Evolutionary conservation across 441 rosid species (phyloP), one percentile per base, ranked within the genome.

Genomic region (Euphorbia schlechtendalii): DNA sequence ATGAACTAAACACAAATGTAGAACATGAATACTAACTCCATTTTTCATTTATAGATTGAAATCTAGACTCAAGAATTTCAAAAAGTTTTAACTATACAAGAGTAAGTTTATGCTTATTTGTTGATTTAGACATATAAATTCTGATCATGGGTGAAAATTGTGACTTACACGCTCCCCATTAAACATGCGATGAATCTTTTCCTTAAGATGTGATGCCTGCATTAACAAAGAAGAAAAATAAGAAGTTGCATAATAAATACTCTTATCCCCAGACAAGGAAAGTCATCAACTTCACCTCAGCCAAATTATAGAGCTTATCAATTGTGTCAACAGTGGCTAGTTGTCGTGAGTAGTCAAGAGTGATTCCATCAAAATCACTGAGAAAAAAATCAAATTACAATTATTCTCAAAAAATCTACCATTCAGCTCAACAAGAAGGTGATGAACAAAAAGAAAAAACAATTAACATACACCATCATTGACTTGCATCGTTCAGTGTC

Each of bases 311-410:
- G 67, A 91, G 96, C 70, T 90, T 90, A 52, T 76, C 71, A 72
- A 86, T 24, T n/a, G 99, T 90, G 46, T 77, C 83, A 38, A 70
- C 74, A n/a, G 88, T 83, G 63, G 89, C 97, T 55, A 75, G 68
- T 71, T 94, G 96, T 64, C 97, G 77, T 14, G 99, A 87, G 71
- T 79, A 90, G 72, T 94, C 99, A 70, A 94, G 72, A 59, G 76
- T 38, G 62, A 94, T 61, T 30, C 86, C 90, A 51, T 90, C 96
- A 52, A 88, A 89, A 65, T 89, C 97, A 61, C 97, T 90, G 69
- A 36, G 54, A 5, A 69, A 43, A 68, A 66, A 53, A 74, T 54
- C 22, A 28, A 32, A 5, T 48, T 25, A 55, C 54, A 63, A 13
- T 5, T 10, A 48, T 21, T 14, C 27, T 8, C 30, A 40, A 57